Base-by-base conservation (phyloP, 352 stramenopile genomes). In the Phytopythium delawarense region DNA sequence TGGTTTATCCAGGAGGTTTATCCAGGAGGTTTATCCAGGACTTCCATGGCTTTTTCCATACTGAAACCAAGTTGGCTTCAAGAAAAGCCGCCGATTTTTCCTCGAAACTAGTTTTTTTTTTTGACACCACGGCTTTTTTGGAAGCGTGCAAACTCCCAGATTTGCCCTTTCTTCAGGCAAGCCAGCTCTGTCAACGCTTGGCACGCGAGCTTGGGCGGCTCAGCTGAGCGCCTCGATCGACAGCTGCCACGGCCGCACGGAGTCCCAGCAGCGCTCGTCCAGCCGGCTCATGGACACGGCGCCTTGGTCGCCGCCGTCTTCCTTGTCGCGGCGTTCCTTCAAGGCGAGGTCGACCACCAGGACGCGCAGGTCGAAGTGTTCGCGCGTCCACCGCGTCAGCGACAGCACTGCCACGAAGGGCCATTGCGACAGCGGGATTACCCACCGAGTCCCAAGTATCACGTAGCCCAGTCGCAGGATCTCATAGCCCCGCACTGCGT, bases 381-480 rank as follows among this genome's bases (percentile, higher is more conserved):
- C 28, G 23, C 50, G 28, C 12, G 32, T 28, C 32, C 50, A 44
- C 9, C n/a, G 30, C 11, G 51, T 57, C 30, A 57, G 32, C 51
- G 51, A 45, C 4, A 57, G 20, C 11, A 18, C 30, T 4, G 34
- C 30, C 20, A 46, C 4, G 15, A 57, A 42, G 32, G 42, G 32
- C 50, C 50, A 57, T 30, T 57, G 28, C 7, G 50, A 25, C 20
- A 57, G 50, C 50, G 50, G 50, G 11, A 57, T 42, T 8, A 44
- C 1, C 30, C 28, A n/a, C 32, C 28, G 30, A 16, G 1, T 13
- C 16, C 50, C 50, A 5, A 57, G 50, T 30, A 11, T 21, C 8
- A 57, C 28, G 32, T 57, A 57, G 20, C 50, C 50, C 30, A 57
- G 28, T 57, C 50, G 50, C 4, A 57, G 50, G 2, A 57, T 15